Base-by-base conservation (phyloP, 2,329 filamentous ascomycete species). In the Neonectria faginata region DNA sequence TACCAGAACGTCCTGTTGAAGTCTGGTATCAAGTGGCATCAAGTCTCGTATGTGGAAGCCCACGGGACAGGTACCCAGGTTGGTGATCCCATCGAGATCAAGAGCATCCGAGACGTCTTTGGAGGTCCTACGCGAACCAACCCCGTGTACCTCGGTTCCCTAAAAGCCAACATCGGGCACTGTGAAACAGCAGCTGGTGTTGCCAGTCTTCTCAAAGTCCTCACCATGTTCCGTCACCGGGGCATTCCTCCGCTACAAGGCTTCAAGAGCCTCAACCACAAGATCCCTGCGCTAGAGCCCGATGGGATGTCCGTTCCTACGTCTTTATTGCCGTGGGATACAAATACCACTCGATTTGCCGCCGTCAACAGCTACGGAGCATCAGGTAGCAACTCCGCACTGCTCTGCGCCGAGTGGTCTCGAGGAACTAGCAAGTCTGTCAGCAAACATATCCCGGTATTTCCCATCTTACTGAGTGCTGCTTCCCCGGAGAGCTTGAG, bases 1-100 rank as follows among this genome's bases (percentile, higher is more conserved):
- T 95, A 91, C 72, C 86, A 86, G 58, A 84, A 87, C 39, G 89
- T 96, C 36, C 83, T 94, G 1, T 85, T 89, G 50, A 68, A 62
- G 18, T 62, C 72, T 1, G 62, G 67, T 4, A 54, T 75, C 3
- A 41, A 69, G 4, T 62, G 68, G 2, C 33, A 58, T 10, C 66
- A 73, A 25, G 67, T 74, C 2, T 64, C 70, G 0, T 81, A 79
- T 51, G 75, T 82, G n/a, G 81, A 83, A 68, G 75, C 78, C 6
- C 83, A 86, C 63, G 83, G 83, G 4, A 85, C 84, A 0, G 83
- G 83, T 1, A 86, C 84, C 1, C 75, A 77, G 50, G 79, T 79
- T 1, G 84, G 84, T 1, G 84, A 86, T 65, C 80, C 81, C 0
- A 76, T 79, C 14, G 83, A 87, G 65, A 60, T 64, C 14, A 25